Conservation (phyloP, 2,329 filamentous ascomycete species). For the Lomentospora prolificans region DNA sequence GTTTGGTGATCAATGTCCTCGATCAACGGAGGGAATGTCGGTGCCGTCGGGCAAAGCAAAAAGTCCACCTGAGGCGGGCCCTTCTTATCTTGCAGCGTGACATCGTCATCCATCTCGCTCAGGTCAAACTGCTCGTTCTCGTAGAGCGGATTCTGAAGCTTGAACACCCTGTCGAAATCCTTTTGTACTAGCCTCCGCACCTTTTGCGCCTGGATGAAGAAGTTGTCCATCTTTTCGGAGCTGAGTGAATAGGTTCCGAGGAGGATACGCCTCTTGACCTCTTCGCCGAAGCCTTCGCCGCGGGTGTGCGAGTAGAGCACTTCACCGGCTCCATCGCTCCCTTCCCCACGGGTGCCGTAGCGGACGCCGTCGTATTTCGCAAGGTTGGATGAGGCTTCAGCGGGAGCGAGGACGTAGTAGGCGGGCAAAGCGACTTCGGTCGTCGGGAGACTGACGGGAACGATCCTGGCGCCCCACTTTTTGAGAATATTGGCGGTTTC, state of each 20-base stretch:
- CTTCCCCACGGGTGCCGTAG: conserved; percentile 56
- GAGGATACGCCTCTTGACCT: conserved; percentile 79
- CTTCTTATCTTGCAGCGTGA: conserved; percentile 43
- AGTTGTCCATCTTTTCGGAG: conserved; percentile 87
- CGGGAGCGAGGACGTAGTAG: conserved; percentile 91
- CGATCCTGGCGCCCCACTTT: conserved; percentile 57
- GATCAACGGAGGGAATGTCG: conserved; percentile 60
- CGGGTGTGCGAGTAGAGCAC: conserved; percentile 69
- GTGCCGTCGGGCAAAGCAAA: conserved; percentile 77
- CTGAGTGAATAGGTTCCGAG: conserved; percentile 85
- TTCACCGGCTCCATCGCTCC: conserved; percentile 45
- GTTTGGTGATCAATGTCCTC: conserved; percentile 44
- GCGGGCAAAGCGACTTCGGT: conserved; percentile 81
- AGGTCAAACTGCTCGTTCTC: conserved; percentile 42
- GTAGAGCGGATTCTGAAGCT: conserved; percentile 56
- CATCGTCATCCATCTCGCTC: conserved; percentile 46
- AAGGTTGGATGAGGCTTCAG: conserved; percentile 90
- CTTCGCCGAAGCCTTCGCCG: conserved; percentile 65
- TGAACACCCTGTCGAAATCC: conserved; percentile 79
- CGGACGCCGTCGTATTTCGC: conserved; percentile 97
- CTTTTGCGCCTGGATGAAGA: conserved; percentile 89
- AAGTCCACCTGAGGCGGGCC: conserved; percentile 67
- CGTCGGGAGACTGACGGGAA: conserved; percentile 69
- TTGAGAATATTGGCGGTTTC: conserved; percentile 49
- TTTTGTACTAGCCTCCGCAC: conserved; percentile 72